Conservation (phyloP, 2,329 filamentous ascomycete species). For the Aspergillus arachidicola region DNA sequence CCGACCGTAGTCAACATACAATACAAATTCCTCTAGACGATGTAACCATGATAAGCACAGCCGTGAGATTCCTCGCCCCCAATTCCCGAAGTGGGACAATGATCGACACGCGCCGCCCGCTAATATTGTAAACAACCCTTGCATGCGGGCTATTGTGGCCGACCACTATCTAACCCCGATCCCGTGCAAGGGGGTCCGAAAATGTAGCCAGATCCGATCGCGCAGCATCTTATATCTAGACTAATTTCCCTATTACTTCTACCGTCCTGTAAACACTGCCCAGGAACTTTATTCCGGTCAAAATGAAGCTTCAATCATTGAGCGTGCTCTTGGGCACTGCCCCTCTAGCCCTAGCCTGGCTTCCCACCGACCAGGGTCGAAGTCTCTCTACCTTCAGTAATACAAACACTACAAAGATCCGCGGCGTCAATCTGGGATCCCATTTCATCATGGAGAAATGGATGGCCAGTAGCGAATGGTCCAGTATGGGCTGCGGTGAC, state of each 20-base stretch:
- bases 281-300: background rate
- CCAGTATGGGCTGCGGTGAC: background rate
- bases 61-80: background rate
- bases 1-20: too few relatives aligned
- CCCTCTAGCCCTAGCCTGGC: background rate
- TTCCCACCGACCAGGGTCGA: background rate
- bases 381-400: background rate
- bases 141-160: background rate
- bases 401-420: background rate
- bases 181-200: background rate
- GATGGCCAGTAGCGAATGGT: background rate
- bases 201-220: background rate
- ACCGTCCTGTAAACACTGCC: too few relatives aligned
- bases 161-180: background rate
- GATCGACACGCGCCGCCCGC: background rate
- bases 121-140: background rate
- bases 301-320: background rate
- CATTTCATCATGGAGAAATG: background rate
- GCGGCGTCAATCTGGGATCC: background rate
- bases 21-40: background rate
- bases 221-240: background rate
- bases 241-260: background rate
- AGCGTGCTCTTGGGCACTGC: background rate
- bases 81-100: background rate
- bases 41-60: background rate